Evolutionary conservation across 352 stramenopile species (phyloP).

Genomic region (Phytophthora sp.): DNA sequence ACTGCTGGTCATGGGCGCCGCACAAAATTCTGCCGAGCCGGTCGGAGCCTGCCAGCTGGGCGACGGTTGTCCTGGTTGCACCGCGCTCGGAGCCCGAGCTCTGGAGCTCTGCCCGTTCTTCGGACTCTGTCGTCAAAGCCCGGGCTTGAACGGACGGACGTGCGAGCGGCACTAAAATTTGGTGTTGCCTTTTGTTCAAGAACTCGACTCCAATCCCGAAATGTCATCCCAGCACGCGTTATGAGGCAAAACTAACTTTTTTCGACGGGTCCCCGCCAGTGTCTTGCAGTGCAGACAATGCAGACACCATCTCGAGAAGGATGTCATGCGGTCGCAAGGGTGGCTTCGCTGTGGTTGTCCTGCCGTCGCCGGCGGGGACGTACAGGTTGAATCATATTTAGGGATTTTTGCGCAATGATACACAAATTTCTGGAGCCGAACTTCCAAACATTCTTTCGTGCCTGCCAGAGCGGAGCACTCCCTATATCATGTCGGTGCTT

Average conservation of each 20-base stretch:
- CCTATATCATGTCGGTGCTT: conserved; percentile 41
- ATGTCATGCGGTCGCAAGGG: conserved; percentile 15
- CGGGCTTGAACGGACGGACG: conserved; percentile 1
- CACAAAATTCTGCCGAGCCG: conserved; percentile 7
- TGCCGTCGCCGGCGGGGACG: neutral
- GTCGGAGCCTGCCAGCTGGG: conserved; percentile 26
- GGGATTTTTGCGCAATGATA: too few relatives aligned
- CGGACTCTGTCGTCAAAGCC: conserved; percentile 12
- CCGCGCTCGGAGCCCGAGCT: conserved; percentile 17
- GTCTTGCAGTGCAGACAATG: conserved; percentile 15
- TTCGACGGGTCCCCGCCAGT: conserved; percentile 17
- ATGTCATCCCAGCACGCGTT: conserved; percentile 10
- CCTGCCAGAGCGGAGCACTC: conserved; percentile 8
- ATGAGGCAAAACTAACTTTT: conserved; percentile 29
- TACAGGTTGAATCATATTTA: conserved; percentile 15
- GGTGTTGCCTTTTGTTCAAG: too few relatives aligned
- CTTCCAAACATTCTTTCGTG: conserved; percentile 41
- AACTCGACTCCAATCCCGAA: conserved; percentile 24
- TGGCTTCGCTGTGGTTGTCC: conserved; percentile 17
- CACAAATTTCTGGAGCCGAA: too few relatives aligned
- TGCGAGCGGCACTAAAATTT: conserved; percentile 18
- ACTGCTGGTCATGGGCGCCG: conserved; percentile 1
- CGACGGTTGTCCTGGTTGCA: conserved; percentile 18
- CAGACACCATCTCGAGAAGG: conserved; percentile 13
- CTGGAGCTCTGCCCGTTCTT: conserved; percentile 18